phyloP scores from a whole-genome alignment of 2,329 filamentous ascomycete species.

The Phyllosticta paracitricarpa region DNA sequence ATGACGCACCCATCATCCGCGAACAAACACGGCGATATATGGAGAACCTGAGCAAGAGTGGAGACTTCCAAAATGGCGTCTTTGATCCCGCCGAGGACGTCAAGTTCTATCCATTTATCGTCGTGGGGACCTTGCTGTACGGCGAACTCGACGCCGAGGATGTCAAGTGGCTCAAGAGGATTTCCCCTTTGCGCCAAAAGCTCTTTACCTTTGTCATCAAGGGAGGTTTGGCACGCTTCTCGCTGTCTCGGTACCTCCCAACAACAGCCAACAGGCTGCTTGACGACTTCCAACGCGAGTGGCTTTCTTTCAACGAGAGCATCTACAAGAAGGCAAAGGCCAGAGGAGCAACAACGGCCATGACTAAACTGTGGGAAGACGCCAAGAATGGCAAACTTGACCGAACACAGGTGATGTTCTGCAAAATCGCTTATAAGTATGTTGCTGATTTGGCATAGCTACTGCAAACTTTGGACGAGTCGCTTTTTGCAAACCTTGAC shows the following conservation, averaged over 20 bases:
- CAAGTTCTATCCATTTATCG: slow-evolving; percentile 28
- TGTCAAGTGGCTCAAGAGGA: slow-evolving; percentile 16
- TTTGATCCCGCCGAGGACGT: slow-evolving; percentile 23
- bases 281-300: slow-evolving; percentile 12
- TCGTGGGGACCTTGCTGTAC: slow-evolving; percentile 31
- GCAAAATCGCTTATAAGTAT: neutral
- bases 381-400: too few relatives aligned
- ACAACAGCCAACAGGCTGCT: slow-evolving; percentile 17
- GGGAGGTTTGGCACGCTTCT: slow-evolving; percentile 26
- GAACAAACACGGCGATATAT: slow-evolving; percentile 8
- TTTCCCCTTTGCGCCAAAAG: slow-evolving; percentile 20
- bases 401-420: too few relatives aligned
- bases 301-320: slow-evolving; percentile 25
- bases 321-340: slow-evolving; percentile 8
- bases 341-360: neutral
- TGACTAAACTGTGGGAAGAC: too few relatives aligned
- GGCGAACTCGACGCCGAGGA: slow-evolving; percentile 20
- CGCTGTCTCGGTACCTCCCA: slow-evolving; percentile 19
- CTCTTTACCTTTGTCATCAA: slow-evolving; percentile 25
- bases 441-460: slow-evolving; percentile 16
- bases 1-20: neutral
- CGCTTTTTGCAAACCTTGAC: slow-evolving; percentile 37
- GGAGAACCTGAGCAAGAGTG: neutral
- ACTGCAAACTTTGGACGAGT: slow-evolving; percentile 34
- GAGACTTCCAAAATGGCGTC: slow-evolving; percentile 5